These are phyloP conservation scores for Rhodotorula babjevae DNA, from an alignment of 768 basidiomycete species.

Conservation along the genomic window DNA sequence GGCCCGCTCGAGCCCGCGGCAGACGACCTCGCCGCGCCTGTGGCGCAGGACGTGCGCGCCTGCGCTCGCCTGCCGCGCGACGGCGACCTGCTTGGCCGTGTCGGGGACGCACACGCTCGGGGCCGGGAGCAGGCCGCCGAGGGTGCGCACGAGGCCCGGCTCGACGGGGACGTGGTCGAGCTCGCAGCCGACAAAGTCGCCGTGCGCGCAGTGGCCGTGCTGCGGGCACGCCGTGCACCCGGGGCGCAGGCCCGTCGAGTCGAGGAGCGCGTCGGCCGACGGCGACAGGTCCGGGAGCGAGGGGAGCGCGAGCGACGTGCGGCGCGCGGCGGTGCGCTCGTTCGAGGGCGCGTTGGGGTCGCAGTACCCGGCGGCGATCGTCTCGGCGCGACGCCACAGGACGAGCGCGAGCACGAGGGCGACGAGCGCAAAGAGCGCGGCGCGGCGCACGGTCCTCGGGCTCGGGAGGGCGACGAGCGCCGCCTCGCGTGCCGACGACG, in stretches of 20 bases:
- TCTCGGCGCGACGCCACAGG: constrained; percentile 32
- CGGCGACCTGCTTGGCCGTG: constrained; percentile 47
- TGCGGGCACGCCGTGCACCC: constrained; percentile 49
- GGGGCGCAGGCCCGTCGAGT: constrained; percentile 13
- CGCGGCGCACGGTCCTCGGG: background rate
- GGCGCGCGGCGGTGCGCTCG: constrained; percentile 38
- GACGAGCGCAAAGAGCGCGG: background rate
- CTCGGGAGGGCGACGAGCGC: no score
- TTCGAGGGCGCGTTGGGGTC: constrained; percentile 45
- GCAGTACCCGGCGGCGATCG: constrained; percentile 47
- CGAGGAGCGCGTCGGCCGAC: constrained; percentile 21
- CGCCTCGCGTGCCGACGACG: no score
- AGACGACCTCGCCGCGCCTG: constrained; percentile 46
- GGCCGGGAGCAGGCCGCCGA: constrained; percentile 44
- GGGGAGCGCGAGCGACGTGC: constrained; percentile 40
- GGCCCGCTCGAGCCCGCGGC: constrained; percentile 41
- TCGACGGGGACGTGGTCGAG: constrained; percentile 45
- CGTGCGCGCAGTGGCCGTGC: constrained; percentile 47
- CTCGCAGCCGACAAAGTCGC: constrained; percentile 45
- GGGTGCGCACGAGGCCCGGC: constrained; percentile 30
- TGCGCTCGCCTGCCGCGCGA: constrained; percentile 44
- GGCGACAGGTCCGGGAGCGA: constrained; percentile 43
- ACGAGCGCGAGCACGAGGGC: constrained; percentile 5
- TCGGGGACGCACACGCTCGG: constrained; percentile 48
- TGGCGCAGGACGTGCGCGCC: constrained; percentile 44